Conservation (phyloP, 768 basidiomycete species). For the Tubosaeta sp. region DNA sequence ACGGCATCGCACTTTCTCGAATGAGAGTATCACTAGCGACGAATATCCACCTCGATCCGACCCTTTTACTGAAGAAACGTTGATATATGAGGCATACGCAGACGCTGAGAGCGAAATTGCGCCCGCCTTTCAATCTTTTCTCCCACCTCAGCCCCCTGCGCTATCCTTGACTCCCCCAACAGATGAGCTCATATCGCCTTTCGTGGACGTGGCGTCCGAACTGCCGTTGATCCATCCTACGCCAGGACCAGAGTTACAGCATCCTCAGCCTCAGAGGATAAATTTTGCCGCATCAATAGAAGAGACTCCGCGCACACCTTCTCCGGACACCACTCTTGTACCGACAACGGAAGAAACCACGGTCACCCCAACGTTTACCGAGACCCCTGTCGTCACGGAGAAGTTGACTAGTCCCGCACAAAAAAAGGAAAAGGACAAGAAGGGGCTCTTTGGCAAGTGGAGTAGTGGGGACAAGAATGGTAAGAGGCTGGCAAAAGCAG, state of each 20-base stretch:
- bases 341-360: slow-evolving; percentile 25
- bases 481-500: slow-evolving; percentile 49
- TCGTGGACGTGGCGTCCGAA: slow-evolving; percentile 13
- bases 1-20: slow-evolving; percentile 34
- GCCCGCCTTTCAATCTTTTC: slow-evolving; percentile 18
- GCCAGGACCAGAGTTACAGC: slow-evolving; percentile 47
- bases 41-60: slow-evolving; percentile 52
- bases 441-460: slow-evolving; percentile 63
- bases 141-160: slow-evolving; percentile 17
- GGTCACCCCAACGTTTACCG: slow-evolving; percentile 23
- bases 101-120: slow-evolving; percentile 44
- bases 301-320: slow-evolving; percentile 54
- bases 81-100: slow-evolving; percentile 82
- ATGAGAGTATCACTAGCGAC: slow-evolving; percentile 36
- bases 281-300: slow-evolving; percentile 30
- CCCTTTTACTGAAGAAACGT: slow-evolving; percentile 75
- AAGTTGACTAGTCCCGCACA: slow-evolving; percentile 29
- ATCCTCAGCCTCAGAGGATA: slow-evolving; percentile 61
- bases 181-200: slow-evolving; percentile 9
- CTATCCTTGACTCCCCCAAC: slow-evolving; percentile 23
- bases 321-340: slow-evolving; percentile 42
- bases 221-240: slow-evolving; percentile 32
- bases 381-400: slow-evolving; percentile 15
- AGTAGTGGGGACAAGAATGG: slow-evolving; percentile 51
- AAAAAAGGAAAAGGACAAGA: slow-evolving; percentile 73